Percentiles rank a stretch among this genome's conserved stretches.
Evolutionary conservation across 352 stramenopile species (phyloP).

Genomic region (Phytophthora foliorum): DNA sequence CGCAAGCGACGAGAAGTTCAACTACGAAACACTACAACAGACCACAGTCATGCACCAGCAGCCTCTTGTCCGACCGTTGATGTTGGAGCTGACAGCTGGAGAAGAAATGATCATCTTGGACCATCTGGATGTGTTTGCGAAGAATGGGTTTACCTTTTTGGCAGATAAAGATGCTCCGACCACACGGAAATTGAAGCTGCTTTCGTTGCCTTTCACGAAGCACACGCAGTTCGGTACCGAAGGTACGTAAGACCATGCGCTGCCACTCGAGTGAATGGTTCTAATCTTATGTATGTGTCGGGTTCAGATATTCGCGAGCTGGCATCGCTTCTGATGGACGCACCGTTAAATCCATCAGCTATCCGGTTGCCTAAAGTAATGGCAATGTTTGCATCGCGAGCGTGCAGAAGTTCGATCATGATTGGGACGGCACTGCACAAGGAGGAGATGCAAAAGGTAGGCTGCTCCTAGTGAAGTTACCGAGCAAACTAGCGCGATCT

Average conservation of each 20-base stretch:
- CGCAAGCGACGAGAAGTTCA: conserved; percentile 96
- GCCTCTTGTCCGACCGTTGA: conserved; percentile 93
- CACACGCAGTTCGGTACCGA: conserved; percentile 88
- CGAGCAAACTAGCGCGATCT: neutral
- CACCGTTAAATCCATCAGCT: conserved; percentile 53
- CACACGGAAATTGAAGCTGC: conserved; percentile 73
- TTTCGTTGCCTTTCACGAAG: conserved; percentile 91
- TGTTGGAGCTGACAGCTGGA: conserved; percentile 92
- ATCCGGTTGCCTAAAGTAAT: conserved; percentile 95
- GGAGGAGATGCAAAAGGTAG: conserved; percentile 93
- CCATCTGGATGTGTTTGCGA: conserved; percentile 93
- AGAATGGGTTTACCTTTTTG: conserved; percentile 94
- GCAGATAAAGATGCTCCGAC: conserved; percentile 57
- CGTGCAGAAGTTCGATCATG: conserved; percentile 97
- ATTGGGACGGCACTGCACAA: conserved; percentile 95
- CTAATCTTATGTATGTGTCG: neutral
- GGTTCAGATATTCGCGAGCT: conserved; percentile 90
- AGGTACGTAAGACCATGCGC: conserved; percentile 39
- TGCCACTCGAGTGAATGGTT: neutral
- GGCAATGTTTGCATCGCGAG: conserved; percentile 96
- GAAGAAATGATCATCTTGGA: conserved; percentile 97
- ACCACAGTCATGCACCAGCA: conserved; percentile 96
- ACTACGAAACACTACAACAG: conserved; percentile 78
- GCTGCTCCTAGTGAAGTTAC: neutral
- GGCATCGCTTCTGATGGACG: conserved; percentile 82